phyloP scores from a whole-genome alignment of 2,329 filamentous ascomycete genomes.

The Calonectria ilicicola region DNA sequence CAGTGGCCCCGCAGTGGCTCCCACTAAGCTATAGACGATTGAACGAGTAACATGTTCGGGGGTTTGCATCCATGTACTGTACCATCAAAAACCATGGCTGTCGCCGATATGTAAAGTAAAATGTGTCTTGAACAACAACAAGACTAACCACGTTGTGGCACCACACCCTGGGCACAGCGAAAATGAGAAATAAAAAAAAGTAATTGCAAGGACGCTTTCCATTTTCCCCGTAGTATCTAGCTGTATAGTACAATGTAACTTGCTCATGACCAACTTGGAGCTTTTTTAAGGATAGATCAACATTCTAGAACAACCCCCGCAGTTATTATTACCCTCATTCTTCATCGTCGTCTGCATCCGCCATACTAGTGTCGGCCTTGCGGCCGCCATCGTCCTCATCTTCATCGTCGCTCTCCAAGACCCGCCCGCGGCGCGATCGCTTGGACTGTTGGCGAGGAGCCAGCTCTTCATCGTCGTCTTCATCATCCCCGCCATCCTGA shows the following conservation, averaged over 20 bases:
- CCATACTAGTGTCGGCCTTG: slow-evolving; percentile 55
- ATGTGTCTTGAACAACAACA: neutral
- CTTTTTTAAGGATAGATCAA: slow-evolving; percentile 26
- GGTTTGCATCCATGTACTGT: neutral
- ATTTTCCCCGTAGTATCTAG: slow-evolving; percentile 36
- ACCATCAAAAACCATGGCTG: neutral
- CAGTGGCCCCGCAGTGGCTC: neutral
- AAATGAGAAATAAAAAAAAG: slow-evolving; percentile 14
- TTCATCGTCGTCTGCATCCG: slow-evolving; percentile 50
- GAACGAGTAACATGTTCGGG: neutral
- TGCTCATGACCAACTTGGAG: slow-evolving; percentile 9
- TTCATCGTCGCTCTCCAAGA: slow-evolving; percentile 68
- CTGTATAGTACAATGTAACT: slow-evolving; percentile 25
- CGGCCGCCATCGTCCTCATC: slow-evolving; percentile 49
- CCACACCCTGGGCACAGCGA: neutral
- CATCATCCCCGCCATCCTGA: slow-evolving; percentile 56
- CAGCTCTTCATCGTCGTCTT: slow-evolving; percentile 64
- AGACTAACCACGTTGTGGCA: neutral
- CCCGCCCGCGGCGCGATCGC: slow-evolving; percentile 62
- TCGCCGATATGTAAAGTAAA: neutral
- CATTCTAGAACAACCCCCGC: slow-evolving; percentile 24
- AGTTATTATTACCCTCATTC: slow-evolving; percentile 27
- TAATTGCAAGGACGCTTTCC: slow-evolving; percentile 36
- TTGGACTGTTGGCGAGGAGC: slow-evolving; percentile 57
- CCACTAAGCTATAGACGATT: neutral